These are phyloP conservation scores for Beauveria asiatica DNA, from an alignment of 2,329 filamentous ascomycete genomes.

Conservation along the genomic window DNA sequence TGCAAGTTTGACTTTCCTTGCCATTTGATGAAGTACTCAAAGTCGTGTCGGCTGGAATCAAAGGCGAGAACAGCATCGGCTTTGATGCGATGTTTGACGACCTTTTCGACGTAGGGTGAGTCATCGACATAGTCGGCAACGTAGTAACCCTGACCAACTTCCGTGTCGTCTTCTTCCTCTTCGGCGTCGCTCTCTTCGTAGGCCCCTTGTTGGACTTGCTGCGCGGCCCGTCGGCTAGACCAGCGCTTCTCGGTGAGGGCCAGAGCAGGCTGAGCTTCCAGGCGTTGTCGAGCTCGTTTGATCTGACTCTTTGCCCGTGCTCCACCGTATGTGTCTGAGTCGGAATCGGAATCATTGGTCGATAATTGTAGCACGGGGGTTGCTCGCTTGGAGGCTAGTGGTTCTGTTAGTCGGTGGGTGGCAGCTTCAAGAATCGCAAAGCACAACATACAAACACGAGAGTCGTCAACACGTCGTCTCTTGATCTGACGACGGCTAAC, in stretches of 20 bases:
- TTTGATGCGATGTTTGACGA: slow-evolving; percentile 77
- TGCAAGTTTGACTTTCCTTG: slow-evolving; percentile 91
- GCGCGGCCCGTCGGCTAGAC: slow-evolving; percentile 77
- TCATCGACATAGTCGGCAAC: slow-evolving; percentile 63
- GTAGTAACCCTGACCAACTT: slow-evolving; percentile 54
- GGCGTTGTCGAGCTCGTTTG: slow-evolving; percentile 70
- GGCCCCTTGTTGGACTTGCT: slow-evolving; percentile 55
- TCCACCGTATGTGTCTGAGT: slow-evolving; percentile 72
- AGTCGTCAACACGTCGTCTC: slow-evolving; percentile 59
- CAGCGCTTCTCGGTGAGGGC: slow-evolving; percentile 77
- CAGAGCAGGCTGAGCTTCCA: slow-evolving; percentile 58
- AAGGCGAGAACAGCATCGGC: slow-evolving; percentile 53
- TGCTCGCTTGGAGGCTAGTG: slow-evolving; percentile 50
- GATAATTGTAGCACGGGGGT: slow-evolving; percentile 47
- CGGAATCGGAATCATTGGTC: slow-evolving; percentile 56
- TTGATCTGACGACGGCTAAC: slow-evolving; percentile 52
- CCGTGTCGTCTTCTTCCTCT: slow-evolving; percentile 54
- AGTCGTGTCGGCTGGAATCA: slow-evolving; percentile 61
- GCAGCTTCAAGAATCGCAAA: slow-evolving; percentile 1
- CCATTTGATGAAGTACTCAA: slow-evolving; percentile 94
- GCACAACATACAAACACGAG: slow-evolving; percentile 48
- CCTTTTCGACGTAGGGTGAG: slow-evolving; percentile 78
- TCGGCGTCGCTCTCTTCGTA: slow-evolving; percentile 62
- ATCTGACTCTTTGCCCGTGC: slow-evolving; percentile 58
- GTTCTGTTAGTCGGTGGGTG: slow-evolving; percentile 13